Percentiles rank a stretch among this genome's conserved stretches.
These are phyloP conservation scores for Malassezia sp. DNA, from an alignment of 1,284 basidiomycete genomes.

Conservation along the genomic window DNA sequence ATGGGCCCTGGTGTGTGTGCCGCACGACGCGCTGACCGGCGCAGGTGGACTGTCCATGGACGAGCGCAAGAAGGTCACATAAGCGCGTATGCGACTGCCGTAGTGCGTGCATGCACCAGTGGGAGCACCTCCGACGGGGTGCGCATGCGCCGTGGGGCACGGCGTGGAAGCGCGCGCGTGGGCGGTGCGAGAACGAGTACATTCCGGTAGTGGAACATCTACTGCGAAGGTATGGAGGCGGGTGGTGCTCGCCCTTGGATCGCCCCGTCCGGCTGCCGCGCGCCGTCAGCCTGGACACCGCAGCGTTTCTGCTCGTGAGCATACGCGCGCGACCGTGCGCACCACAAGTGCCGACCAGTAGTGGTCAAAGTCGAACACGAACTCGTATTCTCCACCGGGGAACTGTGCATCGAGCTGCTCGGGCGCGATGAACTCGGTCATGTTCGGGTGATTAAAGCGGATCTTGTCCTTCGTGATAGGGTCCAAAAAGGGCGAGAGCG, in stretches of 20 bases:
- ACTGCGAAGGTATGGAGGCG: neutral
- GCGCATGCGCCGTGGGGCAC: too few relatives aligned
- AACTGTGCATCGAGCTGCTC: conserved; percentile 65
- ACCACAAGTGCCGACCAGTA: conserved; percentile 53
- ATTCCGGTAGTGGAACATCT: neutral
- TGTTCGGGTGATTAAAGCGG: conserved; percentile 56
- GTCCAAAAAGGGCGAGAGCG: conserved; percentile 75
- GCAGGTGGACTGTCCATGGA: conserved; percentile 93
- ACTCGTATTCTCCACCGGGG: conserved; percentile 67
- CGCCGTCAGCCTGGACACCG: conserved; percentile 25
- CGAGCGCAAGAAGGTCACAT: conserved; percentile 85
- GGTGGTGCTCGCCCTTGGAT: too few relatives aligned
- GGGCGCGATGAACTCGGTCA: conserved; percentile 62
- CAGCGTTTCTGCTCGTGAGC: too few relatives aligned
- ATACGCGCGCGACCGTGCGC: too few relatives aligned
- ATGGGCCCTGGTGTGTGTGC: conserved; percentile 97
- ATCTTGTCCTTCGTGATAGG: conserved; percentile 82
- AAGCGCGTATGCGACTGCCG: too few relatives aligned
- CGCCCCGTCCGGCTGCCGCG: conserved; percentile 1
- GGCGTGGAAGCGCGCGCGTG: too few relatives aligned
- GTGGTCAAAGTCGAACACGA: conserved; percentile 61
- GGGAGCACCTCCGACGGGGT: neutral
- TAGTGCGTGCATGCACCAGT: neutral
- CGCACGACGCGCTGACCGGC: too few relatives aligned
- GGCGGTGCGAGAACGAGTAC: too few relatives aligned